These are phyloP conservation scores for Lactifluus echinatus DNA, from an alignment of 768 basidiomycete species.

Conservation along the genomic window DNA sequence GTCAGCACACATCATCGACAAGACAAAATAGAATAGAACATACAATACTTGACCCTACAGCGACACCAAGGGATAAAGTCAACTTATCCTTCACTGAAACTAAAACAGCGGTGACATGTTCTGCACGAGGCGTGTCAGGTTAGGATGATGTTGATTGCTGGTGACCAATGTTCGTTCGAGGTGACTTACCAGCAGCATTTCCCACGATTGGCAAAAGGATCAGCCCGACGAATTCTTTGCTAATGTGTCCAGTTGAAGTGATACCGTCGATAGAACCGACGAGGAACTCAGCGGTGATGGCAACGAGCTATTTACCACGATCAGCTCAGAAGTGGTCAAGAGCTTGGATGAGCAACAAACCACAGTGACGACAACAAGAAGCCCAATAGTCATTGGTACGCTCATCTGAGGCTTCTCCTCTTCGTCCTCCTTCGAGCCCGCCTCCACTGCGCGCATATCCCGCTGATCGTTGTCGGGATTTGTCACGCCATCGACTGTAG, in stretches of 20 bases:
- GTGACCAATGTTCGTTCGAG: background rate
- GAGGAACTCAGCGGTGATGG: constrained; percentile 51
- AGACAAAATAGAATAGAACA: constrained; percentile 24
- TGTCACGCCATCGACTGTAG: background rate
- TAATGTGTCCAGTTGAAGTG: constrained; percentile 46
- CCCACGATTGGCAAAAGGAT: constrained; percentile 88
- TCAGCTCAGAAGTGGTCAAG: background rate
- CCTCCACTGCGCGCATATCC: constrained; percentile 1
- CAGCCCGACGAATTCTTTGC: constrained; percentile 77
- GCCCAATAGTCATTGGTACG: constrained; percentile 27
- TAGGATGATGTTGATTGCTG: background rate
- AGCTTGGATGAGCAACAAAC: constrained; percentile 22
- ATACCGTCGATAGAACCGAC: constrained; percentile 79
- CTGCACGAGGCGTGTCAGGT: constrained; percentile 27
- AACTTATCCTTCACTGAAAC: constrained; percentile 88
- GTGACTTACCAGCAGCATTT: constrained; percentile 61
- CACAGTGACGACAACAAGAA: constrained; percentile 34
- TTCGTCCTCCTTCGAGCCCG: constrained; percentile 18
- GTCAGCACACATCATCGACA: background rate
- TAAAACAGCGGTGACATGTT: constrained; percentile 86
- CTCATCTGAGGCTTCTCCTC: constrained; percentile 32
- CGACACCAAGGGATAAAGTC: constrained; percentile 78
- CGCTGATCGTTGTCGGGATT: no score
- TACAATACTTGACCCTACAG: constrained; percentile 81
- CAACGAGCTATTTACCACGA: constrained; percentile 31